phyloP scores from a whole-genome alignment of 2,329 filamentous ascomycete genomes.

The Colletotrichum theobromicola region DNA sequence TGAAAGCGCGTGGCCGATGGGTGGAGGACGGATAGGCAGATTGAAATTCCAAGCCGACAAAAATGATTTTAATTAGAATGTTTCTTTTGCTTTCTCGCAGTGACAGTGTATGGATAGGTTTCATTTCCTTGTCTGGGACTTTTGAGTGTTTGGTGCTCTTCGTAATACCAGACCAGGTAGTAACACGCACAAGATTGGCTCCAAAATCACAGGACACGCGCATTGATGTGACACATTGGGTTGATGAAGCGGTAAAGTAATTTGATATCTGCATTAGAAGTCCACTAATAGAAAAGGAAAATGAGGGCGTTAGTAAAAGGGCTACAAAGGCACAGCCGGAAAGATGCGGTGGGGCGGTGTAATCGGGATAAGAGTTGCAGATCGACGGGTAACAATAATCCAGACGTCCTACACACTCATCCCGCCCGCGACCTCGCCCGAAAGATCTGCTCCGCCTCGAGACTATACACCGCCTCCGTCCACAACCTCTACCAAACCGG shows the following conservation, averaged over 20 bases:
- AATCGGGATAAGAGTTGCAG: slow-evolving; percentile 14
- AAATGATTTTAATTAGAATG: neutral
- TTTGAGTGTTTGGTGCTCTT: neutral
- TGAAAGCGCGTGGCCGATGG: neutral
- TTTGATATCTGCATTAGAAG: slow-evolving; percentile 70
- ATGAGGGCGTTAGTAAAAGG: slow-evolving; percentile 29
- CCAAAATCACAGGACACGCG: neutral
- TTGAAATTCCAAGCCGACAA: neutral
- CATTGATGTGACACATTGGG: neutral
- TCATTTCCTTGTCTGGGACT: neutral
- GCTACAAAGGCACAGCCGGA: slow-evolving; percentile 24
- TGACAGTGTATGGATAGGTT: neutral
- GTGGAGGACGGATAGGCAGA: neutral
- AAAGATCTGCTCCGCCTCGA: neutral
- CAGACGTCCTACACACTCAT: neutral
- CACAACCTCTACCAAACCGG: slow-evolving; percentile 18
- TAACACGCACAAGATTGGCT: neutral
- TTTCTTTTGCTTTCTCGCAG: neutral
- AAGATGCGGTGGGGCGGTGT: slow-evolving; percentile 13
- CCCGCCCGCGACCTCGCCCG: neutral
- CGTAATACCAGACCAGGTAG: neutral
- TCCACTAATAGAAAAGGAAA: slow-evolving; percentile 61
- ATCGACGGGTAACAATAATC: slow-evolving; percentile 6
- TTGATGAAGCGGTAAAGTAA: slow-evolving; percentile 38
- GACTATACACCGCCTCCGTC: slow-evolving; percentile 14